phyloP scores from a whole-genome alignment of 2,329 filamentous ascomycete species.

The Colletotrichum paranaense region DNA sequence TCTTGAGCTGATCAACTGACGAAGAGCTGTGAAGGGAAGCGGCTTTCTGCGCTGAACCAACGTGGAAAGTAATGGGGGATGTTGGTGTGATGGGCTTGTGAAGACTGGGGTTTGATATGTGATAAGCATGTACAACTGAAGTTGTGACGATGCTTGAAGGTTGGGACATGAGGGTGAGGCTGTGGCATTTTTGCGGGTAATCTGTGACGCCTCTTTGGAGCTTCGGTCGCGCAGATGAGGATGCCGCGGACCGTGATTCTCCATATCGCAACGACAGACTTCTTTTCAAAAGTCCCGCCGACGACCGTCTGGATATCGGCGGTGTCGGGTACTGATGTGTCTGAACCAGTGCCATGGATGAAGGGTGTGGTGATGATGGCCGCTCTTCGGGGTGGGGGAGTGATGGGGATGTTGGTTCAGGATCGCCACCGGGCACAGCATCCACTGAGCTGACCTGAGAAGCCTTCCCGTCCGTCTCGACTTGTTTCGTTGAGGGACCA shows the following conservation, averaged over 20 bases:
- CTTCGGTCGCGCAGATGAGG: constrained; percentile 48
- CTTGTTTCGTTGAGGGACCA: constrained; percentile 33
- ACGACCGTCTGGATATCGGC: constrained; percentile 37
- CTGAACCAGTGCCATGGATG: constrained; percentile 25
- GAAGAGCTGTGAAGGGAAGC: constrained; percentile 64
- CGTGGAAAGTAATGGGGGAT: constrained; percentile 59
- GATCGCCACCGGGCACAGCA: constrained; percentile 32
- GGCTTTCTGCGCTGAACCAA: constrained; percentile 50
- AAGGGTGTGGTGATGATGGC: constrained; percentile 17
- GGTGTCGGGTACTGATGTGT: constrained; percentile 37
- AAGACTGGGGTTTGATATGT: constrained; percentile 75
- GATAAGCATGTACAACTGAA: constrained; percentile 71
- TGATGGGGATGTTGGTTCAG: constrained; percentile 33
- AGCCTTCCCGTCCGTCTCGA: constrained; percentile 24
- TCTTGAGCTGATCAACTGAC: constrained; percentile 77
- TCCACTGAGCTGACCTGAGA: constrained; percentile 33
- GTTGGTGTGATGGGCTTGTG: constrained; percentile 61
- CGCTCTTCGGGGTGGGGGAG: constrained; percentile 15
- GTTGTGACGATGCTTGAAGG: constrained; percentile 74
- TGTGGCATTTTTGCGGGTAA: constrained; percentile 54
- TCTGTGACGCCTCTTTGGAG: constrained; percentile 57
- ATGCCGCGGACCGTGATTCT: constrained; percentile 46
- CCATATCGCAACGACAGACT: constrained; percentile 42
- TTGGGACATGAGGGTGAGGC: constrained; percentile 63
- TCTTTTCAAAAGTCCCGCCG: constrained; percentile 41